These are phyloP conservation scores for Lasiodiplodia gonubiensis DNA, from an alignment of 2,329 filamentous ascomycete species.

Conservation along the genomic window DNA sequence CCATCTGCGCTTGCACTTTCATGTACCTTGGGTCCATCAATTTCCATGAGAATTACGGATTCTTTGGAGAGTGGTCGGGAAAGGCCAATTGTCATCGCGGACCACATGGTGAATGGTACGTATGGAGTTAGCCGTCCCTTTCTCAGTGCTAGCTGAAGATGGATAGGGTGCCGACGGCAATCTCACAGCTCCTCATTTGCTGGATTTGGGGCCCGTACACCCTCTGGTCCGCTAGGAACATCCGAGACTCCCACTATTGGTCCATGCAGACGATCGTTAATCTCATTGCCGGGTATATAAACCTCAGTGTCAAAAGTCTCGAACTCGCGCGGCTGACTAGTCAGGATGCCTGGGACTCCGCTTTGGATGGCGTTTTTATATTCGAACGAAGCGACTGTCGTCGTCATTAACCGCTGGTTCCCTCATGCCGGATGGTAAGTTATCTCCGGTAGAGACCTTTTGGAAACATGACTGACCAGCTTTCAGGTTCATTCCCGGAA, in stretches of 20 bases:
- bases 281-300: constrained; percentile 50
- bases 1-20: not conserved
- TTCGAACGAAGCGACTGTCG: constrained; percentile 59
- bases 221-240: constrained; percentile 65
- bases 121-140: not conserved
- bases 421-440: constrained; percentile 67
- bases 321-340: not conserved
- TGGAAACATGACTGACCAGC: not conserved
- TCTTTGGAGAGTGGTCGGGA: constrained; percentile 26
- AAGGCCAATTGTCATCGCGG: constrained; percentile 18
- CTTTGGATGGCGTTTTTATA: constrained; percentile 68
- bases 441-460: too few relatives aligned
- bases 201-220: constrained; percentile 67
- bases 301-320: not conserved
- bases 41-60: constrained; percentile 19
- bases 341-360: constrained; percentile 67
- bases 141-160: not conserved
- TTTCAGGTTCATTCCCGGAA: constrained; percentile 59
- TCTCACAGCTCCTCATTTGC: constrained; percentile 70
- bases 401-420: constrained; percentile 59
- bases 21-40: constrained; percentile 23
- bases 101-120: constrained; percentile 25
- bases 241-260: constrained; percentile 71
- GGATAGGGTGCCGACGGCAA: constrained; percentile 63
- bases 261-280: constrained; percentile 65